These are phyloP conservation scores for Penicilliopsis zonata DNA, from an alignment of 495 filamentous ascomycete genomes.

Conservation along the genomic window DNA sequence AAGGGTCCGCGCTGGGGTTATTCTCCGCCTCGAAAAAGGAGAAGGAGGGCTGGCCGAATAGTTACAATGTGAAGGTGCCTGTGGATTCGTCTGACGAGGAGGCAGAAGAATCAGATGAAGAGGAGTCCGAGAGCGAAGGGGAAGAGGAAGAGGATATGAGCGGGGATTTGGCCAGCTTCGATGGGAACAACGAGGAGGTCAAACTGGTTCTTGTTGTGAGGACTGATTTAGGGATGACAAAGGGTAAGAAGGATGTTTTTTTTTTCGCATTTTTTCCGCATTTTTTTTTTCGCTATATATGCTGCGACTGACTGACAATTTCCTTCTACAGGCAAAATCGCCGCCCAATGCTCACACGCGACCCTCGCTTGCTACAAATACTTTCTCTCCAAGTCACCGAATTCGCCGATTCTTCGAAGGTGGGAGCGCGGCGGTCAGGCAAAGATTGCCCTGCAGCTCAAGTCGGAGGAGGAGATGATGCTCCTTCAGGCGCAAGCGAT, in stretches of 20 bases:
- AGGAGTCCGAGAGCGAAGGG: conserved; percentile 18
- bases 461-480: conserved; percentile 70
- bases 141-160: conserved; percentile 28
- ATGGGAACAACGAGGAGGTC: conserved; percentile 61
- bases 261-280: conserved; percentile 1
- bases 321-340: conserved; percentile 73
- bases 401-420: conserved; percentile 54
- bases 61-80: conserved; percentile 38
- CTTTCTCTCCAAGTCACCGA: conserved; percentile 43
- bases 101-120: conserved; percentile 16
- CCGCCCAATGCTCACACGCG: conserved; percentile 90
- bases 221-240: conserved; percentile 92
- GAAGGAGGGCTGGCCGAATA: conserved; percentile 37
- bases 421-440: conserved; percentile 83
- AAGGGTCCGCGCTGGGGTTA: conserved; percentile 35
- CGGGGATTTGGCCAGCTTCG: conserved; percentile 31
- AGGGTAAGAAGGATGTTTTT: conserved; percentile 45
- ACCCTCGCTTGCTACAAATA: conserved; percentile 94
- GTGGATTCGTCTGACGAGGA: conserved; percentile 32
- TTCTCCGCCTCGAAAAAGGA: conserved; percentile 23
- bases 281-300: neutral
- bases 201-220: conserved; percentile 88
- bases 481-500: conserved; percentile 66
- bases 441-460: conserved; percentile 83
- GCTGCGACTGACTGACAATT: neutral